Percentiles rank a stretch among this genome's conserved stretches.
These are phyloP conservation scores for Naganishia vaughanmartiniae DNA, from an alignment of 768 basidiomycete species.

Conservation along the genomic window DNA sequence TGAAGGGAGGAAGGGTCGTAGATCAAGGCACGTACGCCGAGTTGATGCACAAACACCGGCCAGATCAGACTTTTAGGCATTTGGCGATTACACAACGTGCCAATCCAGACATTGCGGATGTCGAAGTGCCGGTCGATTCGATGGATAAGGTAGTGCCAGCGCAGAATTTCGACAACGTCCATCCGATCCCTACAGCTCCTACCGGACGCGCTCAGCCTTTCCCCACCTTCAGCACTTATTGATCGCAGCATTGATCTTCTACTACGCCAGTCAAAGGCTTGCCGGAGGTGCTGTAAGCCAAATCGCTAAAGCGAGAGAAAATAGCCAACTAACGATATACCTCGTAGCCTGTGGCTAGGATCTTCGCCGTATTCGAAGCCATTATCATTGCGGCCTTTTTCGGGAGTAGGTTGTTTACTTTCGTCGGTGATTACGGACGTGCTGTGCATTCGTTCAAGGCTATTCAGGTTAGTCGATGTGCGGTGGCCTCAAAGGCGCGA, in stretches of 20 bases:
- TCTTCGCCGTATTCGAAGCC: conserved; percentile 40
- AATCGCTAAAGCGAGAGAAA: neutral
- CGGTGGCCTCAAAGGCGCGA: too few relatives aligned
- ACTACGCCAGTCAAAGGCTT: conserved; percentile 38
- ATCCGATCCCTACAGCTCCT: neutral
- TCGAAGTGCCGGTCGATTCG: conserved; percentile 7
- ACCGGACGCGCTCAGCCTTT: conserved; percentile 1
- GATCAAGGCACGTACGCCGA: conserved; percentile 88
- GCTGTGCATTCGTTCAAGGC: conserved; percentile 34
- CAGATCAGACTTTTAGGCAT: conserved; percentile 40
- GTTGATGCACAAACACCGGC: conserved; percentile 52
- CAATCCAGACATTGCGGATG: neutral
- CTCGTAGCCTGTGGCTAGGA: conserved; percentile 31
- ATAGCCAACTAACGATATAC: conserved; percentile 15
- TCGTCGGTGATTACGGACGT: conserved; percentile 40
- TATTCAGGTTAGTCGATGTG: conserved; percentile 35
- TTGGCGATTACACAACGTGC: conserved; percentile 35
- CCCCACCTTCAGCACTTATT: conserved; percentile 18
- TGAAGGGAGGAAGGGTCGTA: conserved; percentile 78
- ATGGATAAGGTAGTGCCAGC: neutral
- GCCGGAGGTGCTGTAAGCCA: conserved; percentile 34
- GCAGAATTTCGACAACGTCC: neutral
- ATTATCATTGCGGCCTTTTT: conserved; percentile 38
- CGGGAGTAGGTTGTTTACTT: conserved; percentile 37
- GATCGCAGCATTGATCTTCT: conserved; percentile 40